Percentiles rank a stretch among this genome's conserved stretches.
Evolutionary conservation across 306 rosid species (phyloP).

Genomic region (Vachellia collinsii): DNA sequence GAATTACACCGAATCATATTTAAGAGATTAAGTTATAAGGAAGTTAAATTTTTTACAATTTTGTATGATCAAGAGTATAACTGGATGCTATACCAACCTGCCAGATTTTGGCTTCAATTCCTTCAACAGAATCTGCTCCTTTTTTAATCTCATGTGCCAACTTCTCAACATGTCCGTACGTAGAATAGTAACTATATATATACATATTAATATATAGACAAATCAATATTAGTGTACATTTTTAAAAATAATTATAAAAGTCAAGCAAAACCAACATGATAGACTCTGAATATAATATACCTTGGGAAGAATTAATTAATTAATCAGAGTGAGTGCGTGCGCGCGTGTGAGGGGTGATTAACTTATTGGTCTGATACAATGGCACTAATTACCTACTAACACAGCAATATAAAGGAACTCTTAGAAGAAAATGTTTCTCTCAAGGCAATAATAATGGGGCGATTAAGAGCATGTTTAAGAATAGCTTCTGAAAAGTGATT

Average conservation of each 20-base stretch:
- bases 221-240: not conserved
- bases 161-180: constrained; percentile 88
- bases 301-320: constrained; percentile 9
- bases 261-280: constrained; percentile 21
- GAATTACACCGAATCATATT: too few relatives aligned
- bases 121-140: constrained; percentile 93
- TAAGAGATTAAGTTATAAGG: too few relatives aligned
- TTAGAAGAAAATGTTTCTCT: too few relatives aligned
- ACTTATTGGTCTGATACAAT: not conserved
- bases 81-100: too few relatives aligned
- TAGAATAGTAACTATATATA: constrained; percentile 76
- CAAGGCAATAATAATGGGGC: too few relatives aligned
- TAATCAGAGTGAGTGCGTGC: not conserved
- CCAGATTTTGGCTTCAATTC: constrained; percentile 56
- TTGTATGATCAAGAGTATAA: too few relatives aligned
- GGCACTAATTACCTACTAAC: constrained; percentile 10
- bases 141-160: constrained; percentile 82
- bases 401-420: not conserved
- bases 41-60: too few relatives aligned
- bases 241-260: not conserved
- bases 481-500: too few relatives aligned
- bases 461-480: too few relatives aligned
- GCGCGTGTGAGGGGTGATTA: too few relatives aligned
- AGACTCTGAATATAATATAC: constrained; percentile 7
- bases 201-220: too few relatives aligned